phyloP scores from a whole-genome alignment of 2,329 filamentous ascomycete species.

The Penicillium sp. region DNA sequence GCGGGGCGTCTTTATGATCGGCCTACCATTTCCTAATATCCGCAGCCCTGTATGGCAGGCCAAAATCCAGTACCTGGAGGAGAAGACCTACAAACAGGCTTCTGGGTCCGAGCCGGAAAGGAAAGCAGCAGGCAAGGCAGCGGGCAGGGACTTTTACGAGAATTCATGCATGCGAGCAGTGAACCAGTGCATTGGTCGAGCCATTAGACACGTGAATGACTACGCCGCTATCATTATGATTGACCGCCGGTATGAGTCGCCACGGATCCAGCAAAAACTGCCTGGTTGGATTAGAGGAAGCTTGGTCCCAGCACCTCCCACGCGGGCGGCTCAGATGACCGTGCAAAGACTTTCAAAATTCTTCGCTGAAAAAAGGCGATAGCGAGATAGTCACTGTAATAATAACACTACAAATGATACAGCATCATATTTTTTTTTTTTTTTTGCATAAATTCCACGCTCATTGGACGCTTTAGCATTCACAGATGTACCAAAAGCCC shows the following conservation, averaged over 20 bases:
- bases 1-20: conserved; percentile 85
- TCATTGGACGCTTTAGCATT: not conserved
- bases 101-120: conserved; percentile 29
- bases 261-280: conserved; percentile 72
- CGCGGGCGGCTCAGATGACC: conserved; percentile 25
- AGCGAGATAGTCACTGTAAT: not conserved
- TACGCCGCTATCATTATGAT: conserved; percentile 87
- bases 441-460: not conserved
- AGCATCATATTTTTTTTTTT: not conserved
- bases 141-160: conserved; percentile 79
- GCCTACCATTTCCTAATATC: conserved; percentile 88
- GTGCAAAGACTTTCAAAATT: conserved; percentile 35
- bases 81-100: conserved; percentile 45
- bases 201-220: conserved; percentile 82
- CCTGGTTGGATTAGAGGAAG: conserved; percentile 84
- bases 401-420: not conserved
- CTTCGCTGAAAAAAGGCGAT: conserved; percentile 25
- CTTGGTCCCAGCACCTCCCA: conserved; percentile 41
- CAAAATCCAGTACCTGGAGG: conserved; percentile 81
- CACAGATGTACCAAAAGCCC: not conserved
- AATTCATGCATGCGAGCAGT: conserved; percentile 96
- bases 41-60: conserved; percentile 90
- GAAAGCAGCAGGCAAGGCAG: conserved; percentile 42
- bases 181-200: conserved; percentile 92
- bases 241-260: conserved; percentile 73